These are phyloP conservation scores for Skeletonema marinoi DNA, from an alignment of 108 stramenopile species.

Conservation along the genomic window DNA sequence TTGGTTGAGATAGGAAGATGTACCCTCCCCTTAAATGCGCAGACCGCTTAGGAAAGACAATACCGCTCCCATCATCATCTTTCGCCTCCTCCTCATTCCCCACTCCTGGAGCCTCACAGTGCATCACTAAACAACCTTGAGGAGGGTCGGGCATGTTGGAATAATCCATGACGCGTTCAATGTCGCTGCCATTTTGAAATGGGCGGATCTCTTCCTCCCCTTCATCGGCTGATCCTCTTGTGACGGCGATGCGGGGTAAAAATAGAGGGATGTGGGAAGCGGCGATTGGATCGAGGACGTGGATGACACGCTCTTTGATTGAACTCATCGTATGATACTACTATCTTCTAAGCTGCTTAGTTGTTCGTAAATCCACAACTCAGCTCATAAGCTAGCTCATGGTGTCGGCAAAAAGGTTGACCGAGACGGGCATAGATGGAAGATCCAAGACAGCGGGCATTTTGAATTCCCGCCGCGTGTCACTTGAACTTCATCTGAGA, in stretches of 20 bases:
- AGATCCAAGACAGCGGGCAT: too few relatives aligned
- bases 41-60: conserved; percentile 66
- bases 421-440: too few relatives aligned
- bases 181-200: conserved; percentile 40
- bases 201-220: conserved; percentile 24
- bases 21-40: conserved; percentile 70
- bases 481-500: too few relatives aligned
- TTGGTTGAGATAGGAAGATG: conserved; percentile 67
- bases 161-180: conserved; percentile 81
- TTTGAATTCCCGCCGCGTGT: too few relatives aligned
- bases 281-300: conserved; percentile 32
- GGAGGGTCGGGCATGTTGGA: conserved; percentile 65
- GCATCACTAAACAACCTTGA: conserved; percentile 64
- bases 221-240: background rate
- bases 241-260: conserved; percentile 19
- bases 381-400: too few relatives aligned
- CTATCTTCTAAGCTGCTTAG: too few relatives aligned
- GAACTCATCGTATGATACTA: conserved; percentile 35
- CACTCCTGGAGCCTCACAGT: conserved; percentile 46
- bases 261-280: conserved; percentile 45
- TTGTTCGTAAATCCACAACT: too few relatives aligned
- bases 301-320: conserved; percentile 31
- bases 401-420: too few relatives aligned
- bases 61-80: conserved; percentile 42
- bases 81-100: conserved; percentile 37